Evolutionary conservation across 305 asterid genomes (phyloP).

Genomic region (Fraxinus platypoda): DNA sequence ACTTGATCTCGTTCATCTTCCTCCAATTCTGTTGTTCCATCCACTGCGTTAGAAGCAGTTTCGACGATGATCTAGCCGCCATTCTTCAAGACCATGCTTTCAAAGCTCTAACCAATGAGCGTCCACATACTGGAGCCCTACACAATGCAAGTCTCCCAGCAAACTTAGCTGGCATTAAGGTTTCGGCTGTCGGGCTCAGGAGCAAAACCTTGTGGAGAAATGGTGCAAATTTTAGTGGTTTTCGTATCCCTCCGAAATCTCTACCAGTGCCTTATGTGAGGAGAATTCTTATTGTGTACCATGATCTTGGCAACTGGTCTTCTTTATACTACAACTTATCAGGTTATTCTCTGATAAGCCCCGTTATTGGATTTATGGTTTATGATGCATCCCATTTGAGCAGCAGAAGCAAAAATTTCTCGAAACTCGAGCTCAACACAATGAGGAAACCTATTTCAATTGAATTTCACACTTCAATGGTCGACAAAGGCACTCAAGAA

Average conservation of each 20-base stretch:
- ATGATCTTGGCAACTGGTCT: constrained; percentile 65
- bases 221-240: constrained; percentile 60
- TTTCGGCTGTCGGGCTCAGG: constrained; percentile 50
- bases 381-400: constrained; percentile 52
- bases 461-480: constrained; percentile 29
- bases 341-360: constrained; percentile 45
- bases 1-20: constrained; percentile 28
- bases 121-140: constrained; percentile 55
- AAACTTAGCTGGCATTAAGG: constrained; percentile 54
- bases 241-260: constrained; percentile 56
- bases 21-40: constrained; percentile 27
- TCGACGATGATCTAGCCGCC: constrained; percentile 45
- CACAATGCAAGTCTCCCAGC: constrained; percentile 56
- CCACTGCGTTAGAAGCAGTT: constrained; percentile 25
- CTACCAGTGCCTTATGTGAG: constrained; percentile 55
- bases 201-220: constrained; percentile 54
- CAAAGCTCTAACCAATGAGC: constrained; percentile 39
- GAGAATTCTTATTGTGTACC: constrained; percentile 57
- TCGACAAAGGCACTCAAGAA: background rate
- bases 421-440: constrained; percentile 51
- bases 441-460: constrained; percentile 47
- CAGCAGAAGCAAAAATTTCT: constrained; percentile 33
- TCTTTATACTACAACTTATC: constrained; percentile 45
- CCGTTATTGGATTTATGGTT: constrained; percentile 53
- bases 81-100: constrained; percentile 52